Evolutionary conservation across 805 yeast species (phyloP), one percentile per base, ranked within the genome.

Genomic region (Cyberlindnera maritima): DNA sequence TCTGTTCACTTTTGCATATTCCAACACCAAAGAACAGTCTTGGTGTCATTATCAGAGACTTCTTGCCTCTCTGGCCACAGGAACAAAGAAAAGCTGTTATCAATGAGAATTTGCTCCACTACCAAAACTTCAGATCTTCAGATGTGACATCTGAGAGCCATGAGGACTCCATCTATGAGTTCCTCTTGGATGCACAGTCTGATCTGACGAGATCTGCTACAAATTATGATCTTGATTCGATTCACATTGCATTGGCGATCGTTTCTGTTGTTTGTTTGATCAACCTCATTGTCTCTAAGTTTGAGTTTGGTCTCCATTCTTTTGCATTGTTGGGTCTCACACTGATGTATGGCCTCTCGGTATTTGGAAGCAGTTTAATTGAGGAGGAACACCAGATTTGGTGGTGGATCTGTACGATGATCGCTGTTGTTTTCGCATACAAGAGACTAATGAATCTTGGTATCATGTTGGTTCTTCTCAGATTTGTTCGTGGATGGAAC

Each of bases 331-430:
- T 58, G 26, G 42, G 46, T 46, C 59, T 59, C 56, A 39, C 69
- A 17, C 36, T 74, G 34, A 39, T 70, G 0, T 74, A 82, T 44
- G 76, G 83, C 3, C 32, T 71, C 0, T 74, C 88, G 0, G 74
- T 84, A 53, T 88, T 91, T 67, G 96, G 91, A 11, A 88, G 95
- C 50, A 91, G 96, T 23, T 72, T 91, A 47, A 85, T 94, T 15
- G 99, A 94, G 60, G 99, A 94, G 63, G 99, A 94, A 61, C 96
- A 94, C 61, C 97, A 91, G 61, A 64, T 91, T 15, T 94, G 99
- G 99, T 94, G 96, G 88, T 86, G 88, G 82, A 68, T 77, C 19
- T 62, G 54, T 5, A 54, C 58, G 1, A 38, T 55, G 14, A 58
- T 64, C 34, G 18, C 58, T 4, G 43, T 57, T 0, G 37, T 52